Percentiles rank a stretch among this genome's conserved stretches.
These are phyloP conservation scores for Zygosaccharomyces pseudorouxii DNA, from an alignment of 805 yeast species.

Conservation along the genomic window DNA sequence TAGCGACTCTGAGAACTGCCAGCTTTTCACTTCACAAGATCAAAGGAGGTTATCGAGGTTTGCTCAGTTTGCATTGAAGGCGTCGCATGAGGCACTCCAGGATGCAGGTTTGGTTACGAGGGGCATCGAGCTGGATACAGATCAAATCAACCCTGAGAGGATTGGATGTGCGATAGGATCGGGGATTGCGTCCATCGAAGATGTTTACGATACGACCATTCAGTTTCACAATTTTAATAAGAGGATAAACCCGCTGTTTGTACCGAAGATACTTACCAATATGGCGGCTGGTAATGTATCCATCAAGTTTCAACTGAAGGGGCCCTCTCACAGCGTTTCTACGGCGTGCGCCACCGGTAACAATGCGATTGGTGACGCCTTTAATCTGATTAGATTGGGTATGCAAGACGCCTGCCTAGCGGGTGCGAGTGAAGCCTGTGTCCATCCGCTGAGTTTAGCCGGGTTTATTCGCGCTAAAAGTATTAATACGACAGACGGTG, in stretches of 20 bases:
- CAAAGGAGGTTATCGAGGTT: constrained; percentile 61
- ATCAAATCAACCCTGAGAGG: constrained; percentile 13
- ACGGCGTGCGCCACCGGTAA: constrained; percentile 98
- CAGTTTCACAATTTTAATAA: constrained; percentile 33
- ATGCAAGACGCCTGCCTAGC: constrained; percentile 85
- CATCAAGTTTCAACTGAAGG: constrained; percentile 68
- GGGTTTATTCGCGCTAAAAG: constrained; percentile 91
- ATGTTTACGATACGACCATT: constrained; percentile 50
- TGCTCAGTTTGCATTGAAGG: constrained; percentile 72
- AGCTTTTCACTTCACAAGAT: constrained; percentile 40
- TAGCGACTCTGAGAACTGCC: constrained; percentile 30
- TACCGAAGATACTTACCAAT: constrained; percentile 77
- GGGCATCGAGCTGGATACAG: constrained; percentile 30
- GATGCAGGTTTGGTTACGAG: constrained; percentile 57
- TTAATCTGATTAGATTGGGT: constrained; percentile 69
- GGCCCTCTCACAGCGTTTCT: constrained; percentile 82
- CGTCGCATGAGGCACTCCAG: constrained; percentile 69
- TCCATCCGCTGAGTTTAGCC: constrained; percentile 81
- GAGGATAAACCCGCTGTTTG: constrained; percentile 76
- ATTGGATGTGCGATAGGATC: constrained; percentile 85
- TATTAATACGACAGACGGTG: constrained; percentile 55
- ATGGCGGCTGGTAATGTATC: constrained; percentile 95
- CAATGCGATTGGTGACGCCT: constrained; percentile 91
- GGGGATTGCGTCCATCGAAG: constrained; percentile 83
- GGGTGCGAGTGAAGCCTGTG: constrained; percentile 88